These are phyloP conservation scores for Echites panduratus DNA, from an alignment of 257 asterid genomes.

Conservation along the genomic window DNA sequence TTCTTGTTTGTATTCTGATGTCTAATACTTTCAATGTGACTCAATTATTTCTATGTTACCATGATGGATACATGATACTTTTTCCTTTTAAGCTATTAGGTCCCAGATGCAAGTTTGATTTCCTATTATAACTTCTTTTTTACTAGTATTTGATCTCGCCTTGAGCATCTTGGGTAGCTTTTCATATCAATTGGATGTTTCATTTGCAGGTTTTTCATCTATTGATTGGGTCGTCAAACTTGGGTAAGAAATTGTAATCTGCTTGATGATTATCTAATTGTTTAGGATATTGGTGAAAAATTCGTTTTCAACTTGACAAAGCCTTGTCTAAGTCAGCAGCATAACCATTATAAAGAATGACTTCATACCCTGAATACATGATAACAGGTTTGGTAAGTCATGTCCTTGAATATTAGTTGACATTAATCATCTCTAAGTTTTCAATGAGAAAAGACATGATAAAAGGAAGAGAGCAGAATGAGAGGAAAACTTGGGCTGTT, in stretches of 20 bases:
- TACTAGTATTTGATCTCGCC: not conserved
- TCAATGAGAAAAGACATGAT: not conserved
- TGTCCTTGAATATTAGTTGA: not conserved
- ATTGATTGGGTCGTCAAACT: slow-evolving; percentile 80
- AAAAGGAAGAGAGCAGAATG: not conserved
- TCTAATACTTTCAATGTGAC: not conserved
- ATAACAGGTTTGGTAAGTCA: not conserved
- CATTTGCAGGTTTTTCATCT: slow-evolving; percentile 87
- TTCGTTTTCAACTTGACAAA: not conserved
- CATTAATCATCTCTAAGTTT: not conserved
- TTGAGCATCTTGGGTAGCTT: not conserved
- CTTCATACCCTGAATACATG: not conserved
- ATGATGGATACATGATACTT: not conserved
- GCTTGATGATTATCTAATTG: not conserved
- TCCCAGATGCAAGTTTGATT: not conserved
- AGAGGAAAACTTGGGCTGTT: not conserved
- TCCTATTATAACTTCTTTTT: not conserved
- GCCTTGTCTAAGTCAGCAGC: not conserved
- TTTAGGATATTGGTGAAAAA: not conserved
- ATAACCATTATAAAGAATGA: not conserved
- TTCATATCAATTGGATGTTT: slow-evolving; percentile 22
- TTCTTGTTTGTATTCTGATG: not conserved
- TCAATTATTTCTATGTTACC: not conserved
- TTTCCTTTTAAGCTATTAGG: not conserved
- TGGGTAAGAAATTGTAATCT: slow-evolving; percentile 51